A percentile compares a stretch with the other conserved stretches of the same genome.
Evolutionary conservation across 768 basidiomycete genomes (phyloP).

Genomic region (Brasilioporus rufonigricans): DNA sequence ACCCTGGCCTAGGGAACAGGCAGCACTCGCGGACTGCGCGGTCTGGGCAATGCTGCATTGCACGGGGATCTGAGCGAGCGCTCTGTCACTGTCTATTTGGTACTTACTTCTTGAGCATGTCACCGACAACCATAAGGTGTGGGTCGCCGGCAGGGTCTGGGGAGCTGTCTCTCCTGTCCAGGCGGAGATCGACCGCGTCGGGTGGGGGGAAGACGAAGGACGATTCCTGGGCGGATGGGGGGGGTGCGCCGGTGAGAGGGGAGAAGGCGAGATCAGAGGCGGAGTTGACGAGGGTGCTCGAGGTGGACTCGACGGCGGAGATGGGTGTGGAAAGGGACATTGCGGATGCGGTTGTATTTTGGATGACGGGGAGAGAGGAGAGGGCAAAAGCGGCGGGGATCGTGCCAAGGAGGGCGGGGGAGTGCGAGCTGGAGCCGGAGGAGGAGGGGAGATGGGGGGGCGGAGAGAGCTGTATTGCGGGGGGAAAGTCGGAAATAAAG

Average conservation of each 20-base stretch:
- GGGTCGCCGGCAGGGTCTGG: constrained; percentile 40
- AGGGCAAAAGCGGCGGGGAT: not conserved
- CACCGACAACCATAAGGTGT: constrained; percentile 49
- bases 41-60: constrained; percentile 56
- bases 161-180: constrained; percentile 13
- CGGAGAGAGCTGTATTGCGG: constrained; percentile 11
- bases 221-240: constrained; percentile 15
- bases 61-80: constrained; percentile 19
- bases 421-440: constrained; percentile 21
- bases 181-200: constrained; percentile 21
- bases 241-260: constrained; percentile 10
- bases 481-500: constrained; percentile 39
- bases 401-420: constrained; percentile 21
- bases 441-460: constrained; percentile 16
- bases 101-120: constrained; percentile 54
- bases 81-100: not conserved
- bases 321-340: constrained; percentile 11
- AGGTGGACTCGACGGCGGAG: constrained; percentile 18
- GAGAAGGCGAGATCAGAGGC: constrained; percentile 28
- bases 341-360: not conserved
- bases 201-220: constrained; percentile 26
- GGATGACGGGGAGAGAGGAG: not conserved
- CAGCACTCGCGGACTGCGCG: constrained; percentile 53
- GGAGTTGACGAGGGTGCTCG: constrained; percentile 19
- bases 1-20: constrained; percentile 46